These are phyloP conservation scores for Aurantiochytrium sp. DNA, from an alignment of 108 stramenopile genomes.

Conservation along the genomic window DNA sequence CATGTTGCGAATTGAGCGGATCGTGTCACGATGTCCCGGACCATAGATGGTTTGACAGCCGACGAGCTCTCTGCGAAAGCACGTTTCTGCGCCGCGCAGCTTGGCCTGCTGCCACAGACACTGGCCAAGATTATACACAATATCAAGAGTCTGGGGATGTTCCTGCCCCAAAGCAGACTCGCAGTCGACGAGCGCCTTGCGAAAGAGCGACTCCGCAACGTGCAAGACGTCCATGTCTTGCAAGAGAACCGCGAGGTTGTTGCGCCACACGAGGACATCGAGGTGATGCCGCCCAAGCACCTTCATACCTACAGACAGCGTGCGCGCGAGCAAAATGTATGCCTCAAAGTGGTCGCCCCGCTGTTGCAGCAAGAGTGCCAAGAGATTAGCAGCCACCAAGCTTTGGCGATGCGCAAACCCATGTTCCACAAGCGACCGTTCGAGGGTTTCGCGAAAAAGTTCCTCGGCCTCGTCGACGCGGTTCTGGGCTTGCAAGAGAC, in stretches of 20 bases:
- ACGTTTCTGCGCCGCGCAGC: not conserved
- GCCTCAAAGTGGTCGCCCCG: not conserved
- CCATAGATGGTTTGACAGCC: not conserved
- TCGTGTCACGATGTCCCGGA: not conserved
- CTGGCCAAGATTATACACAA: constrained; percentile 14
- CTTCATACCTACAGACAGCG: not conserved
- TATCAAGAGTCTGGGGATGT: not conserved
- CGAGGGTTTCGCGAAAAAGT: not conserved
- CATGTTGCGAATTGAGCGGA: constrained; percentile 14
- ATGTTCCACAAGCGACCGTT: not conserved
- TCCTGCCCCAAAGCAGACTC: not conserved
- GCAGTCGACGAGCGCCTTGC: not conserved
- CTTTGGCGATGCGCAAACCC: not conserved
- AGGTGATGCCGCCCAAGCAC: not conserved
- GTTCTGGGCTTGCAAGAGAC: not conserved
- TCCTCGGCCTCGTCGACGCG: not conserved
- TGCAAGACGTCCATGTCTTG: not conserved
- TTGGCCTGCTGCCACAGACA: constrained; percentile 15
- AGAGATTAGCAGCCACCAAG: not conserved
- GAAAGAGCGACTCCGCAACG: not conserved
- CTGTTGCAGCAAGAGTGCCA: not conserved
- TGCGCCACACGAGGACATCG: constrained; percentile 5
- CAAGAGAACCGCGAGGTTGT: not conserved
- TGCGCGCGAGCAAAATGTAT: not conserved
- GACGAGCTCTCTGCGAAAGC: not conserved